These are phyloP conservation scores for Mycena olivaceomarginata DNA, from an alignment of 768 basidiomycete genomes.

Conservation along the genomic window DNA sequence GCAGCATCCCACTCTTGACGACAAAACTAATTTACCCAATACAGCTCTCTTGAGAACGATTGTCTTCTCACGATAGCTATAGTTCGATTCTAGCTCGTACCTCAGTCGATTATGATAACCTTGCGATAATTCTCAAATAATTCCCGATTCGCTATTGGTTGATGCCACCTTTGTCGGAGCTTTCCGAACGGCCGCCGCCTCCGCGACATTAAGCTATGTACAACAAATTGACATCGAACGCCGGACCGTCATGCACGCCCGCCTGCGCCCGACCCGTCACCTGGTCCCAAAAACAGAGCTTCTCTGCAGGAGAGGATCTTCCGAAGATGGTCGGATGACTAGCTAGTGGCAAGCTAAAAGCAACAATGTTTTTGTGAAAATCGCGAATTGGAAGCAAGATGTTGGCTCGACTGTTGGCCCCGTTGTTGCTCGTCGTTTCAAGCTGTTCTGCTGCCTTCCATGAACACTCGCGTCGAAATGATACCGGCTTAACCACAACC, in stretches of 20 bases:
- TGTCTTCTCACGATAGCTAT: no score
- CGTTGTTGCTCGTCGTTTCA: constrained; percentile 24
- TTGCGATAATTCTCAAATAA: no score
- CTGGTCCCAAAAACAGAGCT: constrained; percentile 16
- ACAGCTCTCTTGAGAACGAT: no score
- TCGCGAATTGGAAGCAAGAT: constrained; percentile 25
- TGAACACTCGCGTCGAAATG: constrained; percentile 48
- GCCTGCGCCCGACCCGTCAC: constrained; percentile 10
- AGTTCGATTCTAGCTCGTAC: no score
- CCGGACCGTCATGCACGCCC: background rate
- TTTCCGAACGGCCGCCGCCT: no score
- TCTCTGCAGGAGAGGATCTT: background rate
- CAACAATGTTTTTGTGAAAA: background rate
- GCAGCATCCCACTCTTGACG: no score
- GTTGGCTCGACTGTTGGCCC: constrained; percentile 31
- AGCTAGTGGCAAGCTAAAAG: constrained; percentile 7
- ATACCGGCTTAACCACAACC: constrained; percentile 66
- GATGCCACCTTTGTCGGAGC: no score
- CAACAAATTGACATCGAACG: background rate
- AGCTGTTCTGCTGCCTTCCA: constrained; percentile 34
- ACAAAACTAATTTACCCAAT: no score
- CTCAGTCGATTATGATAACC: no score
- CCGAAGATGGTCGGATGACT: constrained; percentile 34
- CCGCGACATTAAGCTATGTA: no score
- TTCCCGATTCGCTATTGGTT: no score